phyloP scores from a whole-genome alignment of 495 filamentous ascomycete species.

The Rhizodiscina lignyota region DNA sequence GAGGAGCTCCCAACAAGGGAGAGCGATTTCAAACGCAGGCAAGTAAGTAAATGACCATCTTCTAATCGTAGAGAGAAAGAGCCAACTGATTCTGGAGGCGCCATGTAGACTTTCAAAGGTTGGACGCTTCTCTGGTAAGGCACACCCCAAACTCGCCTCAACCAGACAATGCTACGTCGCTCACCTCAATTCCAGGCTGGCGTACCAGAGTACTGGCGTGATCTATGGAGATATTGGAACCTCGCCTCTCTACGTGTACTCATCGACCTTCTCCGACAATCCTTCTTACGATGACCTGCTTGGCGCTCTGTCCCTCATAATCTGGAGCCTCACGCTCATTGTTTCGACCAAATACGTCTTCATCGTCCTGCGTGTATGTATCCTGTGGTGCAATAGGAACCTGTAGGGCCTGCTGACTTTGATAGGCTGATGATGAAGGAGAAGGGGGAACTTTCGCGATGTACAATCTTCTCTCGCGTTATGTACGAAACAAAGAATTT shows the following conservation, averaged over 20 bases:
- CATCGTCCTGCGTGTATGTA: conserved; percentile 29
- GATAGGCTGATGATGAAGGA: conserved; percentile 20
- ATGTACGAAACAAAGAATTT: not conserved
- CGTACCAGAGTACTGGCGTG: conserved; percentile 27
- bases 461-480: conserved; percentile 14
- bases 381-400: too few species aligned
- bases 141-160: not conserved
- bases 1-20: not conserved
- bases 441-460: conserved; percentile 11
- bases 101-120: conserved; percentile 4
- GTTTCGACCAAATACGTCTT: conserved; percentile 9
- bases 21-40: conserved; percentile 3
- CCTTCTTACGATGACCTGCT: conserved; percentile 4
- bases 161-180: not conserved
- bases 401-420: too few species aligned
- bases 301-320: conserved; percentile 9
- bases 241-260: conserved; percentile 4
- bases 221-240: conserved; percentile 4
- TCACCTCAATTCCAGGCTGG: conserved; percentile 20
- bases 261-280: conserved; percentile 1
- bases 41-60: conserved; percentile 1
- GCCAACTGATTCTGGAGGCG: too few species aligned
- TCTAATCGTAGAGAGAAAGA: too few species aligned
- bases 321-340: conserved; percentile 9
- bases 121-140: conserved; percentile 4